Percentiles rank a stretch among this genome's conserved stretches.
Conservation (phyloP, 2,329 filamentous ascomycete species). For the Cladosporium colombiae region DNA sequence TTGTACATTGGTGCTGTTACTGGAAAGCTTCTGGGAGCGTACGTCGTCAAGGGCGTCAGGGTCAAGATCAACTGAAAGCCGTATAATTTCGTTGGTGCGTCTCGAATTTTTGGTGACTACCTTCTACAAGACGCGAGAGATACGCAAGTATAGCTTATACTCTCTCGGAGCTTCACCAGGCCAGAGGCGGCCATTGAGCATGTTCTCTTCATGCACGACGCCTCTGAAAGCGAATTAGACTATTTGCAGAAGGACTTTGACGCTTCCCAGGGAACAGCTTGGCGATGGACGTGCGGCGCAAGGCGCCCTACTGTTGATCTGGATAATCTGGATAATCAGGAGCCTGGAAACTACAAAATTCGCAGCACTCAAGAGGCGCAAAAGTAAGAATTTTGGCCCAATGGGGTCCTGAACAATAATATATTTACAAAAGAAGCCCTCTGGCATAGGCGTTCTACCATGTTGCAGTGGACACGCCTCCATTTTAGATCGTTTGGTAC, state of each 20-base stretch:
- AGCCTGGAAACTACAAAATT: neutral
- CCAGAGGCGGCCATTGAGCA: neutral
- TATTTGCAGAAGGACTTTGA: neutral
- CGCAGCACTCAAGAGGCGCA: neutral
- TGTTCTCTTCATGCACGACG: neutral
- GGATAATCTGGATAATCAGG: neutral
- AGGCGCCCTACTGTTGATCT: neutral
- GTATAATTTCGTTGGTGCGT: neutral
- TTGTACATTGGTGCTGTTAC: conserved; percentile 75
- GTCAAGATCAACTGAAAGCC: conserved; percentile 44
- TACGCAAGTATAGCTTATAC: neutral
- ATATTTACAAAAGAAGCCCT: neutral
- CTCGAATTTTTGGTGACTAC: too few relatives aligned
- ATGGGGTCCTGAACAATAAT: neutral
- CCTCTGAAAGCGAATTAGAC: neutral
- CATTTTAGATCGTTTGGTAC: neutral
- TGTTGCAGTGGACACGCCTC: neutral
- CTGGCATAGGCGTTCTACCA: neutral
- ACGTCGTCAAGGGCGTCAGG: conserved; percentile 48
- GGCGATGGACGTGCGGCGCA: neutral
- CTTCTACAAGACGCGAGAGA: neutral
- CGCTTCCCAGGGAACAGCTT: neutral
- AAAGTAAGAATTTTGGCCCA: neutral
- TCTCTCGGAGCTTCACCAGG: neutral
- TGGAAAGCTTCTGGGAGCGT: conserved; percentile 64